phyloP scores from a whole-genome alignment of 2,329 filamentous ascomycete species.

The Zymoseptoria passerinii region DNA sequence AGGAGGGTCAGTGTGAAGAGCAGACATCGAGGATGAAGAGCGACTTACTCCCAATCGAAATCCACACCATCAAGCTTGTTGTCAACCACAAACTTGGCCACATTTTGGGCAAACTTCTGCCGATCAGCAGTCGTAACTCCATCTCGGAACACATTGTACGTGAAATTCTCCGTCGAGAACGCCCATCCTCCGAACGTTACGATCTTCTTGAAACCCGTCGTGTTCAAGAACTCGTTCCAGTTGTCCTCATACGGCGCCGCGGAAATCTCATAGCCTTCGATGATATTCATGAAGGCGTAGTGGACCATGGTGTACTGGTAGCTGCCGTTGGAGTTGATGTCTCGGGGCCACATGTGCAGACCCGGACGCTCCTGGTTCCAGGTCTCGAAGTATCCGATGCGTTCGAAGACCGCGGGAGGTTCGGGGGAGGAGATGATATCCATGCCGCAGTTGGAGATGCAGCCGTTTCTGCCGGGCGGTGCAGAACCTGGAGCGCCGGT shows the following conservation, averaged over 20 bases:
- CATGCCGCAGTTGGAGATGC: conserved; percentile 37
- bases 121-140: conserved; percentile 33
- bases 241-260: conserved; percentile 22
- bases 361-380: conserved; percentile 28
- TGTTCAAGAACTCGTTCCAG: conserved; percentile 29
- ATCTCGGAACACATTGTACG: conserved; percentile 33
- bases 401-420: conserved; percentile 9
- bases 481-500: conserved; percentile 35
- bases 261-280: conserved; percentile 25
- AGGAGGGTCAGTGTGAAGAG: background rate
- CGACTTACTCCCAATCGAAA: conserved; percentile 33
- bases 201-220: conserved; percentile 32
- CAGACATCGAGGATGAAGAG: background rate
- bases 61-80: conserved; percentile 54
- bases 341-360: conserved; percentile 18
- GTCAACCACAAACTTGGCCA: conserved; percentile 57
- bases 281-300: conserved; percentile 33
- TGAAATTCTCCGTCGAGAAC: conserved; percentile 29
- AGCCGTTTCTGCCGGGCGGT: conserved; percentile 27
- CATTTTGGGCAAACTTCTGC: conserved; percentile 57
- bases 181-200: conserved; percentile 41
- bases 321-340: conserved; percentile 14
- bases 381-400: conserved; percentile 30
- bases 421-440: conserved; percentile 26
- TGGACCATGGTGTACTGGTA: conserved; percentile 18